Conservation (phyloP, 1,139 yeast genomes). For the Keqinozyma sinolaborantium region DNA sequence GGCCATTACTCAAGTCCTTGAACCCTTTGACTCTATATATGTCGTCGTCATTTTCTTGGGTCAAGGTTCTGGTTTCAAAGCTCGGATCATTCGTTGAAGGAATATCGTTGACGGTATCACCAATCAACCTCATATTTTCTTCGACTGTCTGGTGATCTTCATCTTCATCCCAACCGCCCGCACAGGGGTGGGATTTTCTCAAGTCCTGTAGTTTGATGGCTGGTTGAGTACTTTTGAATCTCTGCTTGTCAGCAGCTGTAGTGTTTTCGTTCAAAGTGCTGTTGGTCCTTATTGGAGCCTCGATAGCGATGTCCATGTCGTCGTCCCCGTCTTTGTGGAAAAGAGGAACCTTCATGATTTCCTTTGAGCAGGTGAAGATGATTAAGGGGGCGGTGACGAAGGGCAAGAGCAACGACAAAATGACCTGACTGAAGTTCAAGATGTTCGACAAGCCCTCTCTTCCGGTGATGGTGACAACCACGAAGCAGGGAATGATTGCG, state of each 20-base stretch:
- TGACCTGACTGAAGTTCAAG: conserved; percentile 85
- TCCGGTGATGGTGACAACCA: conserved; percentile 76
- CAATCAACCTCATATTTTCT: conserved; percentile 15
- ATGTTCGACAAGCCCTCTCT: conserved; percentile 81
- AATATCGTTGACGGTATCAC: conserved; percentile 1
- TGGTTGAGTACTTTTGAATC: conserved; percentile 35
- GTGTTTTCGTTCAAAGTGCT: conserved; percentile 1
- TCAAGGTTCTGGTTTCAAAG: conserved; percentile 1
- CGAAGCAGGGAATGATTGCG: conserved; percentile 85
- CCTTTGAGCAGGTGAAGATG: conserved; percentile 72
- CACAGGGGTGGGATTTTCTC: conserved; percentile 43
- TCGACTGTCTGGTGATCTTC: conserved; percentile 14
- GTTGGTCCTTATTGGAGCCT: conserved; percentile 8
- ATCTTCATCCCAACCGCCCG: conserved; percentile 42
- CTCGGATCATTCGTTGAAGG: conserved; percentile 1
- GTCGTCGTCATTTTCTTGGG: conserved; percentile 1
- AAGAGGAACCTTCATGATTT: conserved; percentile 73
- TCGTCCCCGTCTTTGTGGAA: conserved; percentile 29
- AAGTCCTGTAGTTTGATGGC: conserved; percentile 43
- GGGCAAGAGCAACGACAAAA: conserved; percentile 78
- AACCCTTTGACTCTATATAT: conserved; percentile 25
- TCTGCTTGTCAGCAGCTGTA: conserved; percentile 4
- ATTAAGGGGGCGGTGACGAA: conserved; percentile 88
- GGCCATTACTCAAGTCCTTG: conserved; percentile 55
- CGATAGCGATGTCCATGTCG: conserved; percentile 19